These are phyloP conservation scores for Alternaria angustiovoidea DNA, from an alignment of 2,329 filamentous ascomycete genomes.

Conservation along the genomic window DNA sequence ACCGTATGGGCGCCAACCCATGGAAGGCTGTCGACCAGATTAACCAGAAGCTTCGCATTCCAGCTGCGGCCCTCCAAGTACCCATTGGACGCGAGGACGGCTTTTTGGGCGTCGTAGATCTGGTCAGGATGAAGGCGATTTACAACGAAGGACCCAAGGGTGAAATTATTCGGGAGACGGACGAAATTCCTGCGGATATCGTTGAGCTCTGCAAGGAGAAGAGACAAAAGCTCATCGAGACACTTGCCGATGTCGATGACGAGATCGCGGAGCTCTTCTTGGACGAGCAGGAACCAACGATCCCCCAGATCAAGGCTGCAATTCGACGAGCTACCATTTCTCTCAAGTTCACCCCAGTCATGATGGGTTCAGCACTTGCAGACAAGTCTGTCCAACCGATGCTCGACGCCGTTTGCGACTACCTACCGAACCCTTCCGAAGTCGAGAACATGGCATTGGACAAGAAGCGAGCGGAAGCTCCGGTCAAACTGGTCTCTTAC, in stretches of 20 bases:
- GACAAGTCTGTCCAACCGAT: slow-evolving; percentile 96
- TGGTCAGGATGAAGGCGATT: slow-evolving; percentile 90
- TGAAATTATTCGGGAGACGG: slow-evolving; percentile 76
- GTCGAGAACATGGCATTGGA: slow-evolving; percentile 91
- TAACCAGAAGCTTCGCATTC: slow-evolving; percentile 92
- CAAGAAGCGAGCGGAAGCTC: slow-evolving; percentile 76
- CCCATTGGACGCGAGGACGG: slow-evolving; percentile 92
- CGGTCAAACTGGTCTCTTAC: slow-evolving; percentile 89
- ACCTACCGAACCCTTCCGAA: slow-evolving; percentile 89
- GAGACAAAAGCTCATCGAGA: slow-evolving; percentile 87
- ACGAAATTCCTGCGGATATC: slow-evolving; percentile 84
- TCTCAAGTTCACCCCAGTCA: slow-evolving; percentile 89
- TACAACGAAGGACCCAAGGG: slow-evolving; percentile 88
- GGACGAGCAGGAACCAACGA: slow-evolving; percentile 81
- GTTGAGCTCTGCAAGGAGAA: slow-evolving; percentile 81
- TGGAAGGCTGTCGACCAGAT: slow-evolving; percentile 98
- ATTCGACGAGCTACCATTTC: slow-evolving; percentile 90
- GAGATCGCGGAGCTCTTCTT: slow-evolving; percentile 96
- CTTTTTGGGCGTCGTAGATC: slow-evolving; percentile 90
- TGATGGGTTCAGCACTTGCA: slow-evolving; percentile 95
- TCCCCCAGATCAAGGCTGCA: slow-evolving; percentile 86
- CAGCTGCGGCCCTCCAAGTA: slow-evolving; percentile 91
- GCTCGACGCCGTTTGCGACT: slow-evolving; percentile 96
- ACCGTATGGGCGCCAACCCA: slow-evolving; percentile 96
- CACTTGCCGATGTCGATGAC: slow-evolving; percentile 95